A percentile compares a stretch with the other conserved stretches of the same genome.
Conservation (phyloP, 2,329 filamentous ascomycete genomes). For the Phyllosticta citribraziliensis region DNA sequence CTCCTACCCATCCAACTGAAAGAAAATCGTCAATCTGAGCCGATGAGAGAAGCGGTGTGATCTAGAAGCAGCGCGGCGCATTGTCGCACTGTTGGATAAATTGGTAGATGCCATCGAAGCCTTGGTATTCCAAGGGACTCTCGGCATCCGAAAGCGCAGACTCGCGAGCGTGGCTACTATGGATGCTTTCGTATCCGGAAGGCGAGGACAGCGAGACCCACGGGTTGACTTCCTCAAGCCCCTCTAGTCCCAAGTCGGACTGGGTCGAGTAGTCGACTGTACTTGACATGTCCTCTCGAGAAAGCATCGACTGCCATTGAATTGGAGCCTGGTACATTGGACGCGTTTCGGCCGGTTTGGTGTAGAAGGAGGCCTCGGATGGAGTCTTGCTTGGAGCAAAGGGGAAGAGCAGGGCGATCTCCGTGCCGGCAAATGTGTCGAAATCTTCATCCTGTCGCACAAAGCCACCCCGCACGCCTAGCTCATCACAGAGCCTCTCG, state of each 20-base stretch:
- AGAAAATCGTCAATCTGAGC: constrained; percentile 4
- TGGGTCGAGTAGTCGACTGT: constrained; percentile 27
- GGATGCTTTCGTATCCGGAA: constrained; percentile 49
- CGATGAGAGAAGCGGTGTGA: not conserved
- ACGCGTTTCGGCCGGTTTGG: constrained; percentile 24
- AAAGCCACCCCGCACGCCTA: constrained; percentile 71
- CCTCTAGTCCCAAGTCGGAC: constrained; percentile 29
- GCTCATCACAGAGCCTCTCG: constrained; percentile 73
- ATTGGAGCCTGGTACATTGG: constrained; percentile 32
- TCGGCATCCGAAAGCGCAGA: constrained; percentile 17
- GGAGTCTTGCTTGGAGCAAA: constrained; percentile 59
- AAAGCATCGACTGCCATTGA: constrained; percentile 50
- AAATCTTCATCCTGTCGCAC: constrained; percentile 74
- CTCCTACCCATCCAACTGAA: not conserved
- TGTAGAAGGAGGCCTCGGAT: constrained; percentile 37
- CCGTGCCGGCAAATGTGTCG: constrained; percentile 53
- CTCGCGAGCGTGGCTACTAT: constrained; percentile 42
- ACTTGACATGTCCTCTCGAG: constrained; percentile 18
- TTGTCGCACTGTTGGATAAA: constrained; percentile 55
- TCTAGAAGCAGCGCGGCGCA: not conserved
- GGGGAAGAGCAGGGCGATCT: constrained; percentile 73
- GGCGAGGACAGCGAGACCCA: constrained; percentile 38
- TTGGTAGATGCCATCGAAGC: constrained; percentile 54
- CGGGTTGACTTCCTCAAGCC: constrained; percentile 38
- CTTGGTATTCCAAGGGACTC: constrained; percentile 48